Evolutionary conservation across 192 early-diverging fungal species (phyloP), one percentile per base, ranked within the genome.

Genomic region (Entomortierella beljakovae): DNA sequence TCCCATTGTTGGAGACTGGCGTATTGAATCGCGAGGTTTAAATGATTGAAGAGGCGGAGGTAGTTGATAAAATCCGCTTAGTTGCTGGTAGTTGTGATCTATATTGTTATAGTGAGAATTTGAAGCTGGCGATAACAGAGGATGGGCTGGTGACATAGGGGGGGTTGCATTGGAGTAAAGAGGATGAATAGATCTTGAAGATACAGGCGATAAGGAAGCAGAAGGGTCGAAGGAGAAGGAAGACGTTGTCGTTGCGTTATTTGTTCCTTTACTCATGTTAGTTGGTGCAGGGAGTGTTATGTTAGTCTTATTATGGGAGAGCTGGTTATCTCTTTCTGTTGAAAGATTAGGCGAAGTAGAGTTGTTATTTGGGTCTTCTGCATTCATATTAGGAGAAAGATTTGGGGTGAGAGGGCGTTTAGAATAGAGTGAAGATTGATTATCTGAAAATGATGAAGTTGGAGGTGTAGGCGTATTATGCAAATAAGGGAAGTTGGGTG

Each of bases 31-130:
- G 1, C 48, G 57, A 1, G 50, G 38, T 10, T 40, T 53, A 32
- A 64, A 58, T 13, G 72, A 28, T 34, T 79, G 75, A 15, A 79
- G 57, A 23, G 75, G 75, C 15, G 75, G 75, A 25, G 75, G 75
- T 5, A 79, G 67, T 34, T 79, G 75, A 54, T 79, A 79, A 42
- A 79, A 79, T 7, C 56, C 61, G 11, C 67, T 52, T 20, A 61
- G 64, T 10, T 79, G 57, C 29, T 79, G 75, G 33, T n/a, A n/a
- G n/a, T 50, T 65, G 20, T 67, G 61, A 46, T 77, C 75, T 20
- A 61, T 37, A 62, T 31, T 64, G 3, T 37, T 46, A 2, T 57
- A 54, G 46, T 69, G 48, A 26, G 72, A 57, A 20, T 64, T 40
- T 2, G 64, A 57, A 6, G 59, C 35, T 23, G 75, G 75, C 1